Conservation (phyloP, 345 rosid species). For the Erysimum cheiranthoides region DNA sequence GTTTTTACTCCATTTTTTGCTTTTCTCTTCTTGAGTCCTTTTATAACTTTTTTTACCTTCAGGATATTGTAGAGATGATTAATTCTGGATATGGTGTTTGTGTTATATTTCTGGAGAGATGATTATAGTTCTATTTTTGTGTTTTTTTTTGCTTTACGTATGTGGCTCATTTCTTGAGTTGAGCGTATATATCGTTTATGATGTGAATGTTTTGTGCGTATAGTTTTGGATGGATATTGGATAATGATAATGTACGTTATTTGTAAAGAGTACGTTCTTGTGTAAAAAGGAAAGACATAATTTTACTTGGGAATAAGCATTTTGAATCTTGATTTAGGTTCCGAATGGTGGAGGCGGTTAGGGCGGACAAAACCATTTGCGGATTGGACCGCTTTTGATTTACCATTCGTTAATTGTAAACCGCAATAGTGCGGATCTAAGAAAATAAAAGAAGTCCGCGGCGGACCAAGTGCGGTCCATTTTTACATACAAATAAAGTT, state of each 20-base stretch:
- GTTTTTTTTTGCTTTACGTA: not conserved
- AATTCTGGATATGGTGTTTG: constrained; percentile 40
- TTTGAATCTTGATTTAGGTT: not conserved
- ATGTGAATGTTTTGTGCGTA: constrained; percentile 14
- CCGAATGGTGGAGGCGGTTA: too few relatives aligned
- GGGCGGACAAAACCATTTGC: too few relatives aligned
- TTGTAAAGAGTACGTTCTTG: not conserved
- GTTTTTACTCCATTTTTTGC: constrained; percentile 32
- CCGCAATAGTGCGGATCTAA: too few relatives aligned
- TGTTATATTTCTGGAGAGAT: constrained; percentile 28
- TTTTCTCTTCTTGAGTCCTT: not conserved
- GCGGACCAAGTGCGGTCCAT: too few relatives aligned
- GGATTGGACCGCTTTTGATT: too few relatives aligned
- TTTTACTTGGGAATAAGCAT: not conserved
- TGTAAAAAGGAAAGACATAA: not conserved
- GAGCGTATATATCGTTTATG: constrained; percentile 17
- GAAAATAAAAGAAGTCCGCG: too few relatives aligned
- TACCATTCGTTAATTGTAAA: too few relatives aligned
- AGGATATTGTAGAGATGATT: constrained; percentile 42
- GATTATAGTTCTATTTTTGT: constrained; percentile 16
- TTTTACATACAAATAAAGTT: too few relatives aligned
- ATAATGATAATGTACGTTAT: not conserved
- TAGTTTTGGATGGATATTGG: constrained; percentile 2
- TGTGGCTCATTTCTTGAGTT: constrained; percentile 27
- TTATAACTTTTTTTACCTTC: not conserved